Base-by-base conservation (phyloP, 2,329 filamentous ascomycete species). In the Dothideomycetidae sp. region DNA sequence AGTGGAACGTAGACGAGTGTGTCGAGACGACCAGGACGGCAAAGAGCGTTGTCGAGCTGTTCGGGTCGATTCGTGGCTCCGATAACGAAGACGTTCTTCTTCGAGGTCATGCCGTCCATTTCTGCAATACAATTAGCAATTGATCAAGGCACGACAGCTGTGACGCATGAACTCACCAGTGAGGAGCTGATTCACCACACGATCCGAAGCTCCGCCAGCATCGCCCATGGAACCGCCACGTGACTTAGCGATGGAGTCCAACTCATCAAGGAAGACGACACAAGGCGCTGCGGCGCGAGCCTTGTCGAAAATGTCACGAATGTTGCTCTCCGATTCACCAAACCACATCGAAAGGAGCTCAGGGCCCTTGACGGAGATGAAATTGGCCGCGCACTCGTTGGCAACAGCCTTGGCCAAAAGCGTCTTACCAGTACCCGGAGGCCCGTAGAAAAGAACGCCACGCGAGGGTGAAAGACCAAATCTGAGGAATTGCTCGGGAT, bases 11-110 rank as follows among this genome's bases (percentile, higher is more conserved):
- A 98, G 62, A 98, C 90, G 49, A 98, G 77, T 26, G 88, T 96
- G 62, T 98, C 90, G 33, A 98, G 81, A 85, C 90, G 90, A 51
- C 90, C 90, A 40, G 90, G 90, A 73, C 90, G 86, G 74, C 88
- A 94, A 52, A 98, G 74, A 51, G 90, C 90, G 58, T 90, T 90
- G 62, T 98, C 90, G 43, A 98, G 81, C 69, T 96, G 90, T 69
- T 98, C 90, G 30, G 90, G 90, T 68, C 90, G 75, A 71, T 98
- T 98, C 63, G 90, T 98, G 31, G 90, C 90, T 60, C 90, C 90
- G 53, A 98, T 98, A 48, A 98, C 90, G 65, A 98, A 98, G 47
- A 98, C 90, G 60, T 98, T 98, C 81, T 98, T 98, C 82, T 98
- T 98, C 28, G 88, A 94, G 31, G 88, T 96, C 88, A 96, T 96